Evolutionary conservation across 2,329 filamentous ascomycete genomes (phyloP).

Genomic region (Fusarium falciforme): DNA sequence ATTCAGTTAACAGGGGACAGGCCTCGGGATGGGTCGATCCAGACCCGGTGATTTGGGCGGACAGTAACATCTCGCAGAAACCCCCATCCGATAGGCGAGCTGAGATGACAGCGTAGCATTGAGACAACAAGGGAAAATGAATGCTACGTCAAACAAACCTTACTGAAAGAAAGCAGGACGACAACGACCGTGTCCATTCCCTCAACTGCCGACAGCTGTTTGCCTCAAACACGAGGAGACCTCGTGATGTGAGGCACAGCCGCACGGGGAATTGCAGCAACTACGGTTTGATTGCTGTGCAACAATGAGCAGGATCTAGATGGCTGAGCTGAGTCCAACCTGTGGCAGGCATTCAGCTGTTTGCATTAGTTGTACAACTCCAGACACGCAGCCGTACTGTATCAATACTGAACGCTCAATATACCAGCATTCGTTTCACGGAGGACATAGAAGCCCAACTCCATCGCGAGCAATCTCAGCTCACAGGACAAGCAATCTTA

Average conservation of each 20-base stretch:
- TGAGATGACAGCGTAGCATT: slow-evolving; percentile 19
- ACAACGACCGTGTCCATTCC: background rate
- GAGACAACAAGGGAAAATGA: background rate
- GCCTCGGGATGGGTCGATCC: slow-evolving; percentile 12
- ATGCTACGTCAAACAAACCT: background rate
- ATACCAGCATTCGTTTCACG: background rate
- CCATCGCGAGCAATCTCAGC: slow-evolving; percentile 4
- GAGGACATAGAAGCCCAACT: background rate
- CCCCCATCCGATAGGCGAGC: slow-evolving; percentile 12
- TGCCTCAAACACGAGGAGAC: background rate
- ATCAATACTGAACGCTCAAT: background rate
- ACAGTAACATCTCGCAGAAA: slow-evolving; percentile 14
- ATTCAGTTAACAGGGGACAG: background rate
- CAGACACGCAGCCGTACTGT: background rate
- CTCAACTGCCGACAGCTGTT: background rate
- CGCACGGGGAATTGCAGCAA: background rate
- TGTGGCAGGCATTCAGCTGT: background rate
- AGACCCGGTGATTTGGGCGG: slow-evolving; percentile 29
- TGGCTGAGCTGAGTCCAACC: background rate
- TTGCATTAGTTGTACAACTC: slow-evolving; percentile 10
- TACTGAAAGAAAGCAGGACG: background rate
- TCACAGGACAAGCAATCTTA: slow-evolving; percentile 9
- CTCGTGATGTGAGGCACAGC: background rate
- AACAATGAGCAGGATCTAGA: background rate
- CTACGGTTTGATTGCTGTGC: slow-evolving; percentile 19